Conservation (phyloP, 352 stramenopile genomes). For the Globisporangium abappressorium region DNA sequence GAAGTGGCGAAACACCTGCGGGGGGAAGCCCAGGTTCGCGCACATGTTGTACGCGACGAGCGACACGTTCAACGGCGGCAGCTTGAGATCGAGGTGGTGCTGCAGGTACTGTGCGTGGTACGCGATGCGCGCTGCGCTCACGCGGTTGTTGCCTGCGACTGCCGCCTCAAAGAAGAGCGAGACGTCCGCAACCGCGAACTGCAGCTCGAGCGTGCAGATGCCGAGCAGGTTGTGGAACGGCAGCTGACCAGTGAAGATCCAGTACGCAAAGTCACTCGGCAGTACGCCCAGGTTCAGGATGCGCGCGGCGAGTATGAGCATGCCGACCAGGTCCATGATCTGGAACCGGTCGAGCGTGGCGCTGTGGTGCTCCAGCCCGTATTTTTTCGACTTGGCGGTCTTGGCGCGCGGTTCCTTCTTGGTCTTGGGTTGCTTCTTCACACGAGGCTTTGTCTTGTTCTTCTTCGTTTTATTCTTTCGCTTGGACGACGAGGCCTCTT, state of each 20-base stretch:
- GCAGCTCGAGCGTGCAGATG: conserved; percentile 42
- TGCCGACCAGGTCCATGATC: conserved; percentile 52
- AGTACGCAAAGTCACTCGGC: conserved; percentile 60
- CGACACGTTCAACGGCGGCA: conserved; percentile 70
- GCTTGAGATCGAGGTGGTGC: conserved; percentile 62
- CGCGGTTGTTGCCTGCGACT: conserved; percentile 29
- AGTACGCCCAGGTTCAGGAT: conserved; percentile 62
- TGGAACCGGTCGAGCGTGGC: conserved; percentile 41
- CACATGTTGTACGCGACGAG: conserved; percentile 56
- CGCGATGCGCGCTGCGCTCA: conserved; percentile 37
- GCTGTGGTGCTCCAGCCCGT: conserved; percentile 7
- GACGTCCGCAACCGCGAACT: conserved; percentile 44
- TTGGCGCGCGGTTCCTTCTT: not conserved
- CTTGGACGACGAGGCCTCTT: not conserved
- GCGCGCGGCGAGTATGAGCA: conserved; percentile 60
- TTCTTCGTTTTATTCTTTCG: conserved; percentile 6
- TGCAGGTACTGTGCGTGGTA: conserved; percentile 60
- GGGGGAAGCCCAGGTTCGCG: conserved; percentile 51
- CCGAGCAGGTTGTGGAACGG: conserved; percentile 66
- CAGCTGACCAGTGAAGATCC: conserved; percentile 55
- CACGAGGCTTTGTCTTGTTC: not conserved
- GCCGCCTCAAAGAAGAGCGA: conserved; percentile 60
- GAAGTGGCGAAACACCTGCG: conserved; percentile 62
- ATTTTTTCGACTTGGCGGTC: not conserved
- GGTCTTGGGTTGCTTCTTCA: not conserved